These are phyloP conservation scores for Cladosporium cucumerinum DNA, from an alignment of 2,329 filamentous ascomycete species.

Conservation along the genomic window DNA sequence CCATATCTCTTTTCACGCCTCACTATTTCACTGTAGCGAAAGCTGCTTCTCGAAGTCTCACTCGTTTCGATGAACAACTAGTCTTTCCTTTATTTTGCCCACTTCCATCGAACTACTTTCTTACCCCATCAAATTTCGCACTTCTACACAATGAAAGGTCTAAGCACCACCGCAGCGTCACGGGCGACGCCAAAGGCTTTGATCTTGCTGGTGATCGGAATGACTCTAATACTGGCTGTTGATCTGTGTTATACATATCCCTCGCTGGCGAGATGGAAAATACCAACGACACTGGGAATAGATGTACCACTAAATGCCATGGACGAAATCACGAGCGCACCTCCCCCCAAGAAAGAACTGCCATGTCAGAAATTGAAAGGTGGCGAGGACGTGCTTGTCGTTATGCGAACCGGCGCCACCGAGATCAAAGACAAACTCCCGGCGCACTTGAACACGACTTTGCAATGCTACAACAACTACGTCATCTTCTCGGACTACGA, in stretches of 20 bases:
- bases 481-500: constrained; percentile 59
- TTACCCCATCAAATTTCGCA: neutral
- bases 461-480: constrained; percentile 54
- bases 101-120: neutral
- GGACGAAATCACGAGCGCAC: neutral
- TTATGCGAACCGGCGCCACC: constrained; percentile 58
- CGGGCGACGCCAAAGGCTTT: constrained; percentile 13
- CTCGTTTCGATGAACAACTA: neutral
- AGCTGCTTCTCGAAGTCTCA: neutral
- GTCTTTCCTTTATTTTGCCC: neutral
- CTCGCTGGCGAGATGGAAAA: constrained; percentile 2
- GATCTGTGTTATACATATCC: constrained; percentile 10
- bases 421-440: constrained; percentile 56
- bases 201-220: constrained; percentile 1
- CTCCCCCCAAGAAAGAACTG: neutral
- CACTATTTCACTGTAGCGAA: neutral
- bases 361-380: constrained; percentile 7
- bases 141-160: constrained; percentile 4
- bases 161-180: constrained; percentile 2
- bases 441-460: constrained; percentile 52
- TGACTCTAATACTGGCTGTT: constrained; percentile 2
- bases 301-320: neutral
- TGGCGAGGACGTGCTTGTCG: constrained; percentile 50
- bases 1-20: neutral
- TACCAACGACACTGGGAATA: neutral